These are phyloP conservation scores for Pichia sp. DNA, from an alignment of 1,139 yeast genomes.

Conservation along the genomic window DNA sequence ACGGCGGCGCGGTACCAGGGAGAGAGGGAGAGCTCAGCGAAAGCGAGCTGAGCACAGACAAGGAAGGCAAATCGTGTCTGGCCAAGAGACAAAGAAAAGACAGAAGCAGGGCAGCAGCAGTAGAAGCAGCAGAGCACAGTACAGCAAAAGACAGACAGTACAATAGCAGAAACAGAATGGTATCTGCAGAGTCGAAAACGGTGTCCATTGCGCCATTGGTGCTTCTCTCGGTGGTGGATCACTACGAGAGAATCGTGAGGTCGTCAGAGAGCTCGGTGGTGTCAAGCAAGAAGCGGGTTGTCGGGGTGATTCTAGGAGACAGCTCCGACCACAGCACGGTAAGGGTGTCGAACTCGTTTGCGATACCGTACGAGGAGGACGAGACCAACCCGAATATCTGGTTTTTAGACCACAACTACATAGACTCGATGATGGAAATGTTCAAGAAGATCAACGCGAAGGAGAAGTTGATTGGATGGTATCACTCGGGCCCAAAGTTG, in stretches of 20 bases:
- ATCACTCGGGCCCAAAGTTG: slow-evolving; percentile 94
- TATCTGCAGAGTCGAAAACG: slow-evolving; percentile 29
- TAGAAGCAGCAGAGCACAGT: too few species aligned
- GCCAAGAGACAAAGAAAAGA: too few species aligned
- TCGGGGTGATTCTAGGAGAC: slow-evolving; percentile 92
- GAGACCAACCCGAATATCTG: slow-evolving; percentile 90
- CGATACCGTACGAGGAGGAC: slow-evolving; percentile 95
- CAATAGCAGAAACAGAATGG: neutral
- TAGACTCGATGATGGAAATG: slow-evolving; percentile 97
- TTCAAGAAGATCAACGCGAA: slow-evolving; percentile 95
- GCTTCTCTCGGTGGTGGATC: slow-evolving; percentile 89
- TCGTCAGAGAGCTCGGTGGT: slow-evolving; percentile 38
- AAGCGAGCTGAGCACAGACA: too few species aligned
- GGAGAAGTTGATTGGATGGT: slow-evolving; percentile 96
- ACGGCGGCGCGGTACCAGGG: too few species aligned
- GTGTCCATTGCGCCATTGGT: slow-evolving; percentile 96
- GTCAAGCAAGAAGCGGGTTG: slow-evolving; percentile 72
- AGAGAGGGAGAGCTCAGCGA: too few species aligned
- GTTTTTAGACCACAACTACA: slow-evolving; percentile 95
- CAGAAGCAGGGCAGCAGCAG: too few species aligned
- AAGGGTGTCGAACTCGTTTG: slow-evolving; percentile 72
- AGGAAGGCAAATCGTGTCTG: too few species aligned
- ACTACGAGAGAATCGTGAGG: slow-evolving; percentile 66
- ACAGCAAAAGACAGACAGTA: too few species aligned
- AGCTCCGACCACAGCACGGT: slow-evolving; percentile 39